Evolutionary conservation across 106 monocot genomes (phyloP), one percentile per base, ranked within the genome.

Genomic region (Dactylorhiza incarnata): DNA sequence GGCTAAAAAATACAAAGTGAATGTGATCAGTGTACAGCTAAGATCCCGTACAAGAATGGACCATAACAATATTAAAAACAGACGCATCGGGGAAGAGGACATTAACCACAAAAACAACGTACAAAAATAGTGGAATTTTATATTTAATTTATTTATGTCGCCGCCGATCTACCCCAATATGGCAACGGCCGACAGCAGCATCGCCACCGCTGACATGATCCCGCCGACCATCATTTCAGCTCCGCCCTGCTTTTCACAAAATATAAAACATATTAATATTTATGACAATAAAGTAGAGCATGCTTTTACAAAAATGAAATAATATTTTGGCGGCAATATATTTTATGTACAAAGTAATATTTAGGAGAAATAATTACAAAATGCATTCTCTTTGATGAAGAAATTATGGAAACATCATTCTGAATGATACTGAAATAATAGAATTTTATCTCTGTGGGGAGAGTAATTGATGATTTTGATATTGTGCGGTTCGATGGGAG

Each of bases 241-340:
- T 13, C 62, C 78, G 72, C 17, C 73, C 78, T 79, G 78, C 78
- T 75, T 72, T 66, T 22, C 29, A 66, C 45, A 5, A 46, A 12
- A 45, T 15, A 69, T 44, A 56, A 56, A 22, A 11, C 12, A 15
- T 6, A 0, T 29, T 12, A 1, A 26, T 11, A 68, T 29, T 11
- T 68, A 37, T 9, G 6, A 9, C 29, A 37, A 37, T n/a, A 37
- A 26, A 68, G 37, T 37, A 37, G 37, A 37, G 3, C 37, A 37
- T 37, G 37, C 37, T 37, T 37, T 37, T 3, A 2, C 2, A 37
- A 37, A 37, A 37, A 37, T 37, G 3, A 37, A 37, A 4, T 68
- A 37, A 52, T 52, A 8, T n/a, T n/a, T n/a, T n/a, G n/a, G n/a
- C n/a, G n/a, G n/a, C n/a, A n/a, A n/a, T n/a, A n/a, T n/a, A n/a